Evolutionary conservation across 169 alveolate genomes (phyloP).

Genomic region (Cystoisospora suis): DNA sequence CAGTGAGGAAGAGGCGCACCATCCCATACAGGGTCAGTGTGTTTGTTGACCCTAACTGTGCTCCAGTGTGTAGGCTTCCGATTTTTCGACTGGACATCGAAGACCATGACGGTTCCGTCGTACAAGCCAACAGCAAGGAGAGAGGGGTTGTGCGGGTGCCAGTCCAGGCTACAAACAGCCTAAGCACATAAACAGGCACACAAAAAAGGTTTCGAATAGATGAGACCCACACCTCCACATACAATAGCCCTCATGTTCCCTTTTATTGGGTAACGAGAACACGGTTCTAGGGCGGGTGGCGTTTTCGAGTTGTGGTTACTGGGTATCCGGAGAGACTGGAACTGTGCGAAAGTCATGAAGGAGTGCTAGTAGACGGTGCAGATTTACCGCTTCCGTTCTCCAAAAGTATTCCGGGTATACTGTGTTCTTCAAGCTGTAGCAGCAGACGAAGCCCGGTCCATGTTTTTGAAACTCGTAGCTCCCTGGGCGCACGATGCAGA

Average conservation of each 20-base stretch:
- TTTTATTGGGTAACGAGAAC: too few species aligned
- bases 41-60: slow-evolving; percentile 90
- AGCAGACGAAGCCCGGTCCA: slow-evolving; percentile 90
- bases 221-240: too few species aligned
- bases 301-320: background rate
- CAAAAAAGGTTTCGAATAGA: too few species aligned
- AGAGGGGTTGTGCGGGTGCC: slow-evolving; percentile 91
- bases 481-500: slow-evolving; percentile 61
- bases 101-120: slow-evolving; percentile 94
- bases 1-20: slow-evolving; percentile 27
- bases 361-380: background rate
- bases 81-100: slow-evolving; percentile 87
- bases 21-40: slow-evolving; percentile 88
- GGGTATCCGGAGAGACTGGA: background rate
- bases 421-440: slow-evolving; percentile 91
- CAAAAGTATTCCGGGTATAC: slow-evolving; percentile 91
- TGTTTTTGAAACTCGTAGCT: slow-evolving; percentile 86
- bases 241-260: too few species aligned
- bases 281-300: background rate
- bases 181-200: slow-evolving; percentile 16
- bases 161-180: slow-evolving; percentile 92
- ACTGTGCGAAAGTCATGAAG: background rate
- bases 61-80: slow-evolving; percentile 87
- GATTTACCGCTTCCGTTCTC: slow-evolving; percentile 84
- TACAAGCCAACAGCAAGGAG: slow-evolving; percentile 93